A percentile compares a stretch with the other conserved stretches of the same genome.
Evolutionary conservation across 768 basidiomycete genomes (phyloP).

Genomic region (Xanthoconium purpureum): DNA sequence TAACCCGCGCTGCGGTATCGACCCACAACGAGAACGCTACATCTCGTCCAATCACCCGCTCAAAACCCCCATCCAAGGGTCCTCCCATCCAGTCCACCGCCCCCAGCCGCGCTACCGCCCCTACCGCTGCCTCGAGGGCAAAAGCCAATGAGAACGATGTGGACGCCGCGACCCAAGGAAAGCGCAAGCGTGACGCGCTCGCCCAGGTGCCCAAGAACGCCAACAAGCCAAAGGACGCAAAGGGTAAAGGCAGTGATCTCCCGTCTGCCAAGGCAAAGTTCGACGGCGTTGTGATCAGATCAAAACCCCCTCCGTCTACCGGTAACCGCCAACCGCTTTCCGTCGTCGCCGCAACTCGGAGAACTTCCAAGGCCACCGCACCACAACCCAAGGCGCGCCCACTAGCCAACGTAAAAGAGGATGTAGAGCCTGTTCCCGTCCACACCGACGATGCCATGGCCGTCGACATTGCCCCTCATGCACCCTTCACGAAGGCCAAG

Average conservation of each 20-base stretch:
- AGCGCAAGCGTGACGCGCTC: constrained; percentile 74
- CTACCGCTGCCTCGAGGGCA: constrained; percentile 37
- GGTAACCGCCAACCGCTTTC: constrained; percentile 53
- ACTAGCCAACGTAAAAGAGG: constrained; percentile 32
- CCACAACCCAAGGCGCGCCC: constrained; percentile 20
- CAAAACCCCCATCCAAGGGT: constrained; percentile 50
- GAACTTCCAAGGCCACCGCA: constrained; percentile 31
- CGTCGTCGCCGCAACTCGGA: constrained; percentile 46
- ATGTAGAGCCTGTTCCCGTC: constrained; percentile 11
- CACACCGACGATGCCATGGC: constrained; percentile 52
- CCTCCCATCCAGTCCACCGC: constrained; percentile 34
- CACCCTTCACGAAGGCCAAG: not conserved
- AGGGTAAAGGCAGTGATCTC: constrained; percentile 54
- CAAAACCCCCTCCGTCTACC: constrained; percentile 33
- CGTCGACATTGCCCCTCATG: constrained; percentile 42
- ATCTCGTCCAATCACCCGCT: constrained; percentile 59
- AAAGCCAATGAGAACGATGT: constrained; percentile 40
- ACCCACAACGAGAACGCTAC: constrained; percentile 67
- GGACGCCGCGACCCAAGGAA: constrained; percentile 50
- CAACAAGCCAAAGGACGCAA: constrained; percentile 35
- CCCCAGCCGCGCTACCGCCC: constrained; percentile 41
- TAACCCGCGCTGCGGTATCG: constrained; percentile 52
- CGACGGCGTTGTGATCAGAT: constrained; percentile 63
- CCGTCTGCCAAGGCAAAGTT: constrained; percentile 46
- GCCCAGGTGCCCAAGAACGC: constrained; percentile 66